Conservation (phyloP, 441 rosid species). For the Breynia disticha region DNA sequence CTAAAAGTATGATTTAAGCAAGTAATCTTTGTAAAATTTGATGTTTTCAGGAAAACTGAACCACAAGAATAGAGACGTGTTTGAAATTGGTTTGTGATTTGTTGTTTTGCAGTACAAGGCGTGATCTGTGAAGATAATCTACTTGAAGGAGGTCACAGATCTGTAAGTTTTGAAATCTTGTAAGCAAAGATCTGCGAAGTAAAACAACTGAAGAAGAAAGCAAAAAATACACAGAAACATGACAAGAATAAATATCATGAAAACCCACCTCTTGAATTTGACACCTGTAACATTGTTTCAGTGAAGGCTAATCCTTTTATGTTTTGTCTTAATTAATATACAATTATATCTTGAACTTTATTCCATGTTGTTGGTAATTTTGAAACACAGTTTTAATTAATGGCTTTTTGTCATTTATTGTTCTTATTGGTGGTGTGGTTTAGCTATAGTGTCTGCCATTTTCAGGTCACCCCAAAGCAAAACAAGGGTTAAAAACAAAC, state of each 20-base stretch:
- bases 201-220: conserved; percentile 13
- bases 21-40: neutral
- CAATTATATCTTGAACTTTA: neutral
- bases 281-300: conserved; percentile 58
- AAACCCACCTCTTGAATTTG: conserved; percentile 23
- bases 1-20: neutral
- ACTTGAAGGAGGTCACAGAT: conserved; percentile 26
- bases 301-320: conserved; percentile 17
- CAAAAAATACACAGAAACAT: conserved; percentile 4
- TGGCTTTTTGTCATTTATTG: conserved; percentile 25
- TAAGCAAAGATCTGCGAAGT: conserved; percentile 23
- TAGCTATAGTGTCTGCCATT: conserved; percentile 26
- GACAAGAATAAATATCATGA: conserved; percentile 1
- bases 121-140: conserved; percentile 19
- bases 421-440: conserved; percentile 13
- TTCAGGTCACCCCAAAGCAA: conserved; percentile 34
- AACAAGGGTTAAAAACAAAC: conserved; percentile 1
- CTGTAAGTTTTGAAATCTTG: conserved; percentile 27
- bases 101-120: conserved; percentile 24
- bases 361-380: conserved; percentile 38
- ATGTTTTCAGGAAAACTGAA: neutral
- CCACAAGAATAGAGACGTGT: neutral
- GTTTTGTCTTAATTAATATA: conserved; percentile 10
- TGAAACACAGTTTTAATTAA: conserved; percentile 32
- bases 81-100: conserved; percentile 2